Base-by-base conservation (phyloP, 345 rosid species). In the Salix dunnii region DNA sequence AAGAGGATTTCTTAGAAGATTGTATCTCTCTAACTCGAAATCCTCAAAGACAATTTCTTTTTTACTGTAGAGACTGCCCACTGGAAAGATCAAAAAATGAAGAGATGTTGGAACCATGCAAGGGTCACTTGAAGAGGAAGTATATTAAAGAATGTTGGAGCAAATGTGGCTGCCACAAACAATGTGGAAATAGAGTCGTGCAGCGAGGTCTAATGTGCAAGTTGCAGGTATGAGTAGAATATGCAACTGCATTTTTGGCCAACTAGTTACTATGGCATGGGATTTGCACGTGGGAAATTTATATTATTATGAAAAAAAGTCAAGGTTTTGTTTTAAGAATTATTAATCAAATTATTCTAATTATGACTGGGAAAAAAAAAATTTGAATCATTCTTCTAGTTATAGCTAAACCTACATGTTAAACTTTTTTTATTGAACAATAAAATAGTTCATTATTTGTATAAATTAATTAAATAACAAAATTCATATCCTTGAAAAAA, bases 91-190 rank as follows among this genome's bases (percentile, higher is more conserved):
- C 85, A 18, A 89, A 84, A 76, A 85, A 84, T 66, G 87, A 85
- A 43, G 86, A 82, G 68, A 76, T 81, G 80, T 20, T 85, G 72
- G 88, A 89, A 75, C 88, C 90, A 23, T 96, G 99, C 86, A 92
- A 93, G 80, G 97, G 99, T 60, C 98, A 96, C 82, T 65, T 91
- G 73, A 84, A 87, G 87, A 93, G 97, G 84, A 90, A 81, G 75
- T 82, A 81, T 67, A 92, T 92, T 65, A 89, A 87, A 82, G 98
- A 96, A 77, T 96, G 99, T 66, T 96, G 99, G 98, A 86, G 79
- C 68, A 93, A 86, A 82, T 96, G 99, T 85, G 92, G 97, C 58
- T 96, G 99, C 78, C 79, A 77, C 75, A 87, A 83, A 75, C 87
- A 67, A 48, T 96, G 99, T 81, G 94, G 97, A 76, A 96, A 96